These are phyloP conservation scores for Penicillium expansum DNA, from an alignment of 2,329 filamentous ascomycete species.

Conservation along the genomic window DNA sequence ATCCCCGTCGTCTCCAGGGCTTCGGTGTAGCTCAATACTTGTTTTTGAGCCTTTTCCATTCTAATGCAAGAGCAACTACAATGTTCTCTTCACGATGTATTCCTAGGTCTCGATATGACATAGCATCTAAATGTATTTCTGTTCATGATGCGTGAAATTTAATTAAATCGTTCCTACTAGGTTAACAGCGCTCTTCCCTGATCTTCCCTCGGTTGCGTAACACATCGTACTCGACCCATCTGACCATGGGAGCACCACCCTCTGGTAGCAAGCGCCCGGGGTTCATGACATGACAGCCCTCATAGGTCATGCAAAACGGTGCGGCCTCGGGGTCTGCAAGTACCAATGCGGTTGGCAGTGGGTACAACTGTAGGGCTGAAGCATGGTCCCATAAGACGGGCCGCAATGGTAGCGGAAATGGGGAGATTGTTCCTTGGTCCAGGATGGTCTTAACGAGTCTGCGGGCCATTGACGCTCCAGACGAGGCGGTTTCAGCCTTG, in stretches of 20 bases:
- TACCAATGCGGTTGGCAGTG: slow-evolving; percentile 78
- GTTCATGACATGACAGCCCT: slow-evolving; percentile 95
- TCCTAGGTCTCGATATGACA: slow-evolving; percentile 20
- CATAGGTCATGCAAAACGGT: slow-evolving; percentile 84
- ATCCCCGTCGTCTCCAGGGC: background rate
- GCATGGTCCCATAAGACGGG: slow-evolving; percentile 91
- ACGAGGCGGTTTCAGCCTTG: slow-evolving; percentile 23
- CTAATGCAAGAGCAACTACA: slow-evolving; percentile 2
- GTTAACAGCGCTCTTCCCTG: slow-evolving; percentile 60
- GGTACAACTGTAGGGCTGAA: slow-evolving; percentile 75
- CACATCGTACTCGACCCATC: slow-evolving; percentile 86
- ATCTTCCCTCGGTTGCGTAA: slow-evolving; percentile 59
- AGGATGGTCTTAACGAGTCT: slow-evolving; percentile 87
- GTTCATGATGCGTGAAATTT: slow-evolving; percentile 7
- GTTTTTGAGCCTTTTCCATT: background rate
- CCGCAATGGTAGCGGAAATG: slow-evolving; percentile 74
- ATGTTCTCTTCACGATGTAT: slow-evolving; percentile 20
- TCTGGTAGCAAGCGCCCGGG: slow-evolving; percentile 73
- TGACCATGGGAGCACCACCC: slow-evolving; percentile 65
- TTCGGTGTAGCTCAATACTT: background rate
- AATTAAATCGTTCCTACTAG: background rate
- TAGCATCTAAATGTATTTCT: slow-evolving; percentile 2
- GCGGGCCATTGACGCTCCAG: slow-evolving; percentile 54
- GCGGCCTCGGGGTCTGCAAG: slow-evolving; percentile 78
- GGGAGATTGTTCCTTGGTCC: slow-evolving; percentile 83